Conservation (phyloP, 148 eudicot species). For the Rhododendron vialii region DNA sequence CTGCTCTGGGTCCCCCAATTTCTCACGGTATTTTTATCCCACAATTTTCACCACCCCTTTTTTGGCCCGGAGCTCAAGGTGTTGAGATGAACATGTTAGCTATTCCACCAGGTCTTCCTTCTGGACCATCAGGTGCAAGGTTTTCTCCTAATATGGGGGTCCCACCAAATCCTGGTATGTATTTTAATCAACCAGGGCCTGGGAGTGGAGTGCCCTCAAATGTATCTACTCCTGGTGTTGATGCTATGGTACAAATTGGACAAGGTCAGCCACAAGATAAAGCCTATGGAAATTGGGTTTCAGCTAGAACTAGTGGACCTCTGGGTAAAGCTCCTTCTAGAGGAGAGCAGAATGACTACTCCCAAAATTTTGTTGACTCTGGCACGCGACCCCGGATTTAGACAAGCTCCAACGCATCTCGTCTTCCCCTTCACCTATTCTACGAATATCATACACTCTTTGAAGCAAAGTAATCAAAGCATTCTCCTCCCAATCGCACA, state of each 20-base stretch:
- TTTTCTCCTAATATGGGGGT: constrained; percentile 64
- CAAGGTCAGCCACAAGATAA: constrained; percentile 66
- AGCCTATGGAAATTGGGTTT: constrained; percentile 59
- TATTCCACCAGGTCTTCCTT: constrained; percentile 57
- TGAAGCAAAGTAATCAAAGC: too few relatives aligned
- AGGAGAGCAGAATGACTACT: constrained; percentile 98
- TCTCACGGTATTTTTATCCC: constrained; percentile 76
- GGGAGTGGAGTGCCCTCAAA: constrained; percentile 61
- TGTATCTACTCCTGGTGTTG: constrained; percentile 54
- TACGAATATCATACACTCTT: too few relatives aligned
- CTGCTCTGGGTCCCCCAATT: constrained; percentile 69
- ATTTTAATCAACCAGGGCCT: constrained; percentile 63
- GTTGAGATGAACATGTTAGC: constrained; percentile 72
- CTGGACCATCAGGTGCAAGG: constrained; percentile 65
- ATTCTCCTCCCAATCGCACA: too few relatives aligned
- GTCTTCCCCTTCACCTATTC: too few relatives aligned
- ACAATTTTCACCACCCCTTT: constrained; percentile 72
- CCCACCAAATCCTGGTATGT: constrained; percentile 54
- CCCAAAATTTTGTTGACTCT: constrained; percentile 96
- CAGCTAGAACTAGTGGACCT: constrained; percentile 57
- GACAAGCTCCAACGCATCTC: too few relatives aligned
- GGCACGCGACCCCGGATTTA: constrained; percentile 96
- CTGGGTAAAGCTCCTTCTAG: constrained; percentile 95
- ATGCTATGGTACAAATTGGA: constrained; percentile 42
- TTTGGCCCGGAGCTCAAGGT: constrained; percentile 83